A percentile compares a stretch with the other conserved stretches of the same genome.
These are phyloP conservation scores for Hymenoscyphus scutula DNA, from an alignment of 2,329 filamentous ascomycete genomes.

Conservation along the genomic window DNA sequence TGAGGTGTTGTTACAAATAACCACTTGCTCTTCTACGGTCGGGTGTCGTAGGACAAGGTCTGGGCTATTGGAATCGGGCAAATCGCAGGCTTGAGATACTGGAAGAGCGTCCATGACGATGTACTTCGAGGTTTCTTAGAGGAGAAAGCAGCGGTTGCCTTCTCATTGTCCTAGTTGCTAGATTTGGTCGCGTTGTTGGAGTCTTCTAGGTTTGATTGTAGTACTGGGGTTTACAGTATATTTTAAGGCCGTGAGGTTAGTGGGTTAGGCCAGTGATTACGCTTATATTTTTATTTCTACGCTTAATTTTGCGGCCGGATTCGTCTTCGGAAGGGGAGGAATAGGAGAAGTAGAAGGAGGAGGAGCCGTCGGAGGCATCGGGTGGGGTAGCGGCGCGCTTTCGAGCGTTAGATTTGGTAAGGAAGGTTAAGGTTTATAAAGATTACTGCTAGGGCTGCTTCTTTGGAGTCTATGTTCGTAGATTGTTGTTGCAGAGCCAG, in stretches of 20 bases:
- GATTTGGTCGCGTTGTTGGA: conserved; percentile 88
- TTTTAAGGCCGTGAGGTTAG: conserved; percentile 50
- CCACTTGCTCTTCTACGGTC: too few species aligned
- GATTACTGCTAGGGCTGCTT: conserved; percentile 46
- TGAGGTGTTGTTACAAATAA: too few species aligned
- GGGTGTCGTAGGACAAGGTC: too few species aligned
- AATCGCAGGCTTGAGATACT: too few species aligned
- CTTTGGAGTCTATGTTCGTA: conserved; percentile 12
- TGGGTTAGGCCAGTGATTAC: conserved; percentile 55
- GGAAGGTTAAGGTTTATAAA: too few species aligned
- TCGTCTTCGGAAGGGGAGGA: conserved; percentile 76
- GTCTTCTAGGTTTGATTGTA: conserved; percentile 59
- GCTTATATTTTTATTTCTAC: conserved; percentile 66
- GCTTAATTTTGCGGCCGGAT: conserved; percentile 73
- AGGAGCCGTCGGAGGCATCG: conserved; percentile 59
- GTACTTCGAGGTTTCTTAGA: conserved; percentile 58
- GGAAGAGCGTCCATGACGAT: too few species aligned
- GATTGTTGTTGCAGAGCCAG: not conserved
- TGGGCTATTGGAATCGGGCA: too few species aligned
- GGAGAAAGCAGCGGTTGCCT: conserved; percentile 40
- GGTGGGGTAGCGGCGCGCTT: conserved; percentile 80
- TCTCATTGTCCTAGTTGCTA: conserved; percentile 85
- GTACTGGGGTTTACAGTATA: conserved; percentile 61
- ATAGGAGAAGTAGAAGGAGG: conserved; percentile 59
- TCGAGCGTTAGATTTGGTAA: conserved; percentile 72